These are phyloP conservation scores for Wickerhamiella sorbophila DNA, from an alignment of 805 yeast species.

Conservation along the genomic window DNA sequence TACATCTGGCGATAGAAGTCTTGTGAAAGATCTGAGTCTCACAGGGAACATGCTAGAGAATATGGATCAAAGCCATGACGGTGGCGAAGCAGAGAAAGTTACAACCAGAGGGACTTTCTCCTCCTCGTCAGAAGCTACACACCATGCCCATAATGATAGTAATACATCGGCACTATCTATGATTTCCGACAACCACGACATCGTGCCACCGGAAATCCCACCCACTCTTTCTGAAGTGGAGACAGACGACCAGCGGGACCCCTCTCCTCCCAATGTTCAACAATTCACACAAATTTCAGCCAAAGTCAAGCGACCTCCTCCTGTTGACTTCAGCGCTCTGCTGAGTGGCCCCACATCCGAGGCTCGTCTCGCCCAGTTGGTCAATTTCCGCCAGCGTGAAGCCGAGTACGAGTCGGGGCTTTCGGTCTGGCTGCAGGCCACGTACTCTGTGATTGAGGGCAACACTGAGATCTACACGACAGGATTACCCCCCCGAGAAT, in stretches of 20 bases:
- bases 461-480: conserved; percentile 14
- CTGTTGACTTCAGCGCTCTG: conserved; percentile 23
- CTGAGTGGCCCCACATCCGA: conserved; percentile 18
- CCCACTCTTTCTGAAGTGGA: background rate
- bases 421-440: conserved; percentile 21
- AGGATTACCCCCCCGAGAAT: conserved; percentile 22
- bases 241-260: background rate
- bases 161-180: background rate
- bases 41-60: background rate
- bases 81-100: background rate
- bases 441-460: conserved; percentile 7
- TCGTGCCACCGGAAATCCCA: background rate
- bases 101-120: background rate
- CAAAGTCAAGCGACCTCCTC: conserved; percentile 22
- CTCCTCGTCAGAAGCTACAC: background rate
- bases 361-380: conserved; percentile 20
- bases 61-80: background rate
- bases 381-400: conserved; percentile 21
- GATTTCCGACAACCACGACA: conserved; percentile 2
- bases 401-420: conserved; percentile 24
- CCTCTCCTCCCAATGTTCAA: conserved; percentile 1
- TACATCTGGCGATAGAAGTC: background rate
- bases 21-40: background rate
- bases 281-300: conserved; percentile 6
- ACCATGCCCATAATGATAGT: background rate